Evolutionary conservation across 345 rosid species (phyloP).

Genomic region (Heritiera fomes): DNA sequence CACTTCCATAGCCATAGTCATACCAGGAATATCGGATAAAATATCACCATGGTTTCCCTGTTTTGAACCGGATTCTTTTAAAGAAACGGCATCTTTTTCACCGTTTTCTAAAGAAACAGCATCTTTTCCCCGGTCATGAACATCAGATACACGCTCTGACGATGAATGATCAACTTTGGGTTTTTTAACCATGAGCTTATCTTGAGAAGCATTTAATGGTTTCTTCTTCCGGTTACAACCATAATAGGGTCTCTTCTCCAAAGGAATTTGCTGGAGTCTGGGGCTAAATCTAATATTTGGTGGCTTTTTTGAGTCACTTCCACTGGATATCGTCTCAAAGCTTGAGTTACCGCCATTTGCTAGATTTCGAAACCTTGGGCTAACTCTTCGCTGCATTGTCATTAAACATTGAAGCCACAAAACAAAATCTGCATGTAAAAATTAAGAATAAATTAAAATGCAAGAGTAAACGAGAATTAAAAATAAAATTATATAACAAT

Average conservation of each 20-base stretch:
- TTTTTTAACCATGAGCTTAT: constrained; percentile 1
- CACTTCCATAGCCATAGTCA: constrained; percentile 14
- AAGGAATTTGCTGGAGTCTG: constrained; percentile 18
- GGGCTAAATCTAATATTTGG: constrained; percentile 15
- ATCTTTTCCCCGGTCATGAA: background rate
- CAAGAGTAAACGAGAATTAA: background rate
- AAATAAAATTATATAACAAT: background rate
- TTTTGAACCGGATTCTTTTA: constrained; percentile 3
- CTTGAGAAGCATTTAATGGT: background rate
- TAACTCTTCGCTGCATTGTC: background rate
- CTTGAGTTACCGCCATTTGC: background rate
- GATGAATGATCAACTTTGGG: constrained; percentile 10
- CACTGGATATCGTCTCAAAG: background rate
- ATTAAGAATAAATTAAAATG: background rate
- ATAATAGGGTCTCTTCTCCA: constrained; percentile 20
- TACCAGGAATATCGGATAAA: background rate
- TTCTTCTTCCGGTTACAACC: constrained; percentile 18
- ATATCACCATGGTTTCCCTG: background rate
- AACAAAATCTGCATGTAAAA: constrained; percentile 10
- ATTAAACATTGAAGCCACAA: background rate
- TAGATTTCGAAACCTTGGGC: background rate
- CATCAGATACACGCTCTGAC: background rate
- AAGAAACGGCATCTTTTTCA: background rate
- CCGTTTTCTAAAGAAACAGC: background rate
- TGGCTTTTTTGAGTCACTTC: background rate